These are phyloP conservation scores for Botrytis cinerea DNA, from an alignment of 2,329 filamentous ascomycete genomes.

Conservation along the genomic window DNA sequence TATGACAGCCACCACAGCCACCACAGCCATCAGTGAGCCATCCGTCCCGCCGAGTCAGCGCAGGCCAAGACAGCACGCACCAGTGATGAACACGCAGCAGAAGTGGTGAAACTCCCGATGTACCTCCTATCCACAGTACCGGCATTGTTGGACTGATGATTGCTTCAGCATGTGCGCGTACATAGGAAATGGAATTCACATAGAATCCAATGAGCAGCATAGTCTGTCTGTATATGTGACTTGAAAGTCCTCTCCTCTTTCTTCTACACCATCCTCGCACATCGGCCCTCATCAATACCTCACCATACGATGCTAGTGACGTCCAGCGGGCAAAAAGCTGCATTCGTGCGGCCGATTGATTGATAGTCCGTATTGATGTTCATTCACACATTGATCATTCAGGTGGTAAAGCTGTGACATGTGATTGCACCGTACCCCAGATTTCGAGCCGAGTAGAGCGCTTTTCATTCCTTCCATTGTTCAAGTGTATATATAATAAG, in stretches of 20 bases:
- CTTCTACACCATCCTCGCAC: not conserved
- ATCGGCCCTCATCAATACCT: not conserved
- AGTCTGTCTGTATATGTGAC: too few species aligned
- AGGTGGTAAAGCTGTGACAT: conserved; percentile 18
- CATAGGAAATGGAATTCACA: too few species aligned
- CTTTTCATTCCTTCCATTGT: conserved; percentile 10
- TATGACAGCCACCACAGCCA: not conserved
- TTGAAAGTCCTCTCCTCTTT: not conserved
- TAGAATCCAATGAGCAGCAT: not conserved
- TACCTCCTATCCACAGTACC: too few species aligned
- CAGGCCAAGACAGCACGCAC: too few species aligned
- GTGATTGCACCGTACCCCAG: conserved; percentile 22
- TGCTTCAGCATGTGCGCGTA: not conserved
- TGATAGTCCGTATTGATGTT: not conserved
- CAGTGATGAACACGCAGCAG: too few species aligned
- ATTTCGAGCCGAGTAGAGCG: conserved; percentile 13
- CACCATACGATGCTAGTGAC: not conserved
- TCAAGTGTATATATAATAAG: conserved; percentile 6
- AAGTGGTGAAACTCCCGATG: too few species aligned
- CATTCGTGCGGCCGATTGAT: not conserved
- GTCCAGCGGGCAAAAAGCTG: not conserved
- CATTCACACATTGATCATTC: not conserved
- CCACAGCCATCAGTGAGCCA: not conserved
- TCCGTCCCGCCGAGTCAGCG: not conserved
- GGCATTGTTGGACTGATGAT: too few species aligned